Conservation (phyloP, 495 filamentous ascomycete genomes). For the Xanthoparmelia taractica region DNA sequence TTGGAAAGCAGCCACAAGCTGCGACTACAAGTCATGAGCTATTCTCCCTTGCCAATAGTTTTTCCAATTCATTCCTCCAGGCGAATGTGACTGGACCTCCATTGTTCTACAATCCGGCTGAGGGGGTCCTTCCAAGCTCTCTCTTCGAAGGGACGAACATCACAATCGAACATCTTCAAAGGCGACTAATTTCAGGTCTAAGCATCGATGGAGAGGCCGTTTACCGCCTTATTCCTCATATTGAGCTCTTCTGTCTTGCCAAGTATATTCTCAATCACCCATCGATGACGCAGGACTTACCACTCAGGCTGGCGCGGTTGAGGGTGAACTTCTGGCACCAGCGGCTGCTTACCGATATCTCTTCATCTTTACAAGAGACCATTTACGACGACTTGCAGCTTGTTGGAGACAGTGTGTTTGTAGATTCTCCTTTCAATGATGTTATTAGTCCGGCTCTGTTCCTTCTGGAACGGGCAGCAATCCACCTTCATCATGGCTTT, state of each 20-base stretch:
- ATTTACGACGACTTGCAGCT: slow-evolving; percentile 46
- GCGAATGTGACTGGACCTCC: slow-evolving; percentile 86
- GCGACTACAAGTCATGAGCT: slow-evolving; percentile 25
- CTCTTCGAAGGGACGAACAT: slow-evolving; percentile 4
- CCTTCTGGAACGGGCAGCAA: slow-evolving; percentile 70
- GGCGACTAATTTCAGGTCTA: slow-evolving; percentile 53
- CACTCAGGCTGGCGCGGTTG: slow-evolving; percentile 38
- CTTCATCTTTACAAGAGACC: slow-evolving; percentile 52
- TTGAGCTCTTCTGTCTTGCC: slow-evolving; percentile 75
- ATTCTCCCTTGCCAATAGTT: slow-evolving; percentile 57
- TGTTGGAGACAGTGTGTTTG: slow-evolving; percentile 40
- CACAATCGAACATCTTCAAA: slow-evolving; percentile 33
- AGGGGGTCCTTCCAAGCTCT: slow-evolving; percentile 46
- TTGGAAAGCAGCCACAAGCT: neutral
- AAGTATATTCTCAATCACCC: slow-evolving; percentile 55
- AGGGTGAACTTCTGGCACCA: slow-evolving; percentile 81
- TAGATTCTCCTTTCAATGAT: slow-evolving; percentile 34
- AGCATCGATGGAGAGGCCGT: slow-evolving; percentile 77
- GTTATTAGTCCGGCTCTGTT: slow-evolving; percentile 44
- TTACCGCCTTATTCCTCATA: slow-evolving; percentile 72
- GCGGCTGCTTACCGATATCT: slow-evolving; percentile 70
- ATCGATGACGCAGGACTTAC: slow-evolving; percentile 25
- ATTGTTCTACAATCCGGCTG: slow-evolving; percentile 47
- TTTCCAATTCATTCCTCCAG: slow-evolving; percentile 80
- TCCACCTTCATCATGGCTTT: slow-evolving; percentile 77